phyloP scores from a whole-genome alignment of 306 rosid species.

The Abrus pulchellus region DNA sequence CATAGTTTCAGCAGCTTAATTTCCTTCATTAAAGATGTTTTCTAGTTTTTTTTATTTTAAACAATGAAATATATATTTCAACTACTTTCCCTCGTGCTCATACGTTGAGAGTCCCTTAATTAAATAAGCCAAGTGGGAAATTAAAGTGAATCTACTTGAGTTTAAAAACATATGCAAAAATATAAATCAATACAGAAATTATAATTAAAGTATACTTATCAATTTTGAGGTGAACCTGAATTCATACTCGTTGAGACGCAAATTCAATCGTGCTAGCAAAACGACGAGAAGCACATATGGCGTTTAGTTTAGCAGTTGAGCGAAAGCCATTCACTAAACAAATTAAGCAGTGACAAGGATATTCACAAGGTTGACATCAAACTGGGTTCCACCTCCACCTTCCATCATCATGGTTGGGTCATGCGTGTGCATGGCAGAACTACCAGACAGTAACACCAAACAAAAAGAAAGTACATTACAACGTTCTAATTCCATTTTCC shows the following conservation, averaged over 20 bases:
- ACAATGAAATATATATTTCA: no score
- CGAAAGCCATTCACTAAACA: not conserved
- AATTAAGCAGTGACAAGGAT: not conserved
- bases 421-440: conserved; percentile 38
- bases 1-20: not conserved
- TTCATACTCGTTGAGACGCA: no score
- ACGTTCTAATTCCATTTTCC: conserved; percentile 12
- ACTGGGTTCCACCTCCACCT: conserved; percentile 37
- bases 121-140: not conserved
- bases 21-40: no score
- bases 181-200: no score
- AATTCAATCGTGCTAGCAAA: not conserved
- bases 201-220: no score
- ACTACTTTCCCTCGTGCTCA: no score
- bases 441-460: not conserved
- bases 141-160: not conserved
- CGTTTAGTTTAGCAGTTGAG: conserved; percentile 28
- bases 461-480: conserved; percentile 30
- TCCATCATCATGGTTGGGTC: conserved; percentile 24
- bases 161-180: not conserved
- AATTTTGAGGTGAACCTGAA: no score
- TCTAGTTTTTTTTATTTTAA: no score
- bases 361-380: conserved; percentile 23
- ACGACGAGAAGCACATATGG: not conserved
- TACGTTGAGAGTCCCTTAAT: no score